These are phyloP conservation scores for Syzygium syzygioides DNA, from an alignment of 441 rosid species.

Conservation along the genomic window DNA sequence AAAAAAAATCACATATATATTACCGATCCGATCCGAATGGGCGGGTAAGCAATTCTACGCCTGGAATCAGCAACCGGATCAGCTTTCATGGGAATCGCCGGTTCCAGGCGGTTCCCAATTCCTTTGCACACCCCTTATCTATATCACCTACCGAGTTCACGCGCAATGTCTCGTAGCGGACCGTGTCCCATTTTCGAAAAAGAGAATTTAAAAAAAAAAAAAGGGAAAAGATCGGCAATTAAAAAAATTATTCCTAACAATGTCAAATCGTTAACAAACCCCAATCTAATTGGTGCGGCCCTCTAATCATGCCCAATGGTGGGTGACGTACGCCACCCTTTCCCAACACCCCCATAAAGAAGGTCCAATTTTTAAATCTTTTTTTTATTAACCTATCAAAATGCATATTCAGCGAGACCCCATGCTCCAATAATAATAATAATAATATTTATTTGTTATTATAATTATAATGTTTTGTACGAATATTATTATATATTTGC, in stretches of 20 bases:
- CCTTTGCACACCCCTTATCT: too few species aligned
- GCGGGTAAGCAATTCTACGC: too few species aligned
- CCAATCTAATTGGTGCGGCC: not conserved
- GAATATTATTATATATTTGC: not conserved
- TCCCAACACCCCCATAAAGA: not conserved
- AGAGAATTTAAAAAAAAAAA: not conserved
- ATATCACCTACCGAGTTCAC: not conserved
- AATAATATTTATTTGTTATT: not conserved
- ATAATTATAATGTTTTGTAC: not conserved
- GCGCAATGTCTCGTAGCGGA: not conserved
- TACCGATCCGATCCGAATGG: too few species aligned
- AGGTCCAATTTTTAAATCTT: not conserved
- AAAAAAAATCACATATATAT: too few species aligned
- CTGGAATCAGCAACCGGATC: too few species aligned
- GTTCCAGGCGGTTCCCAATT: too few species aligned
- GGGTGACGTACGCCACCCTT: not conserved
- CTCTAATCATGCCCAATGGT: not conserved
- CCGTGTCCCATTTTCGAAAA: not conserved
- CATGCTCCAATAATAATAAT: not conserved
- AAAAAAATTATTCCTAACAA: not conserved
- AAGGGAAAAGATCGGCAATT: not conserved
- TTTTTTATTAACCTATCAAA: not conserved
- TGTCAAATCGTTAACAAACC: not conserved
- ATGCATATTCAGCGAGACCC: not conserved
- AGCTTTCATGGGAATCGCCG: too few species aligned